Conservation (phyloP, 805 yeast genomes). For the Metschnikowia reukaufii region DNA sequence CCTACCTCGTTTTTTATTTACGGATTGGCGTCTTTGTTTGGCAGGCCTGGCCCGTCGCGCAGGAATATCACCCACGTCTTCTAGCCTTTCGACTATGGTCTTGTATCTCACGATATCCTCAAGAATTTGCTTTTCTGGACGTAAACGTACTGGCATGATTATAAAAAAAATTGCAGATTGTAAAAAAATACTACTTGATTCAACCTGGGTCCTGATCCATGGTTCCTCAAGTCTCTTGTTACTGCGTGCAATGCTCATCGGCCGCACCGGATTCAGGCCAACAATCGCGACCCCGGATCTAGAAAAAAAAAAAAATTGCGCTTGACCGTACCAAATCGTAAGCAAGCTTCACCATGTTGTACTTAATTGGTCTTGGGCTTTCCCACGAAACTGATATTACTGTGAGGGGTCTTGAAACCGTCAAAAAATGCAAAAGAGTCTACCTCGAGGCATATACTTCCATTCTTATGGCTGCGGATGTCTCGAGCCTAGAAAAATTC, state of each 20-base stretch:
- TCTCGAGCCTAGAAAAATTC: conserved; percentile 69
- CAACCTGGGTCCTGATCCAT: too few relatives aligned
- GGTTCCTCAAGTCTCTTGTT: too few relatives aligned
- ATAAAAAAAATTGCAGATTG: too few relatives aligned
- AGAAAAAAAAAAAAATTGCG: neutral
- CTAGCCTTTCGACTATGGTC: neutral
- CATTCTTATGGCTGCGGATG: conserved; percentile 88
- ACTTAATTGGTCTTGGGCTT: conserved; percentile 87
- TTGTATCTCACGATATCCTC: conserved; percentile 7
- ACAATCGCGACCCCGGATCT: neutral
- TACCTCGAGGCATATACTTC: conserved; percentile 95
- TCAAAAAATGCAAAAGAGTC: conserved; percentile 82
- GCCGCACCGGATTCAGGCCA: neutral
- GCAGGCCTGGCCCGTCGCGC: conserved; percentile 3
- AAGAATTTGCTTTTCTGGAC: conserved; percentile 7
- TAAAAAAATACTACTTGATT: too few relatives aligned
- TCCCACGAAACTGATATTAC: conserved; percentile 89
- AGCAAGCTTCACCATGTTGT: conserved; percentile 56
- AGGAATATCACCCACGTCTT: conserved; percentile 6
- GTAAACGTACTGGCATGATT: conserved; percentile 7
- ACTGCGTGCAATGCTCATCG: conserved; percentile 11
- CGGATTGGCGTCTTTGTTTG: neutral
- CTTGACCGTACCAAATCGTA: neutral
- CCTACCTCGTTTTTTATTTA: neutral
- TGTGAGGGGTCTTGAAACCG: conserved; percentile 87